These are phyloP conservation scores for Arxiozyma slooffiae DNA, from an alignment of 1,139 yeast genomes.

Conservation along the genomic window DNA sequence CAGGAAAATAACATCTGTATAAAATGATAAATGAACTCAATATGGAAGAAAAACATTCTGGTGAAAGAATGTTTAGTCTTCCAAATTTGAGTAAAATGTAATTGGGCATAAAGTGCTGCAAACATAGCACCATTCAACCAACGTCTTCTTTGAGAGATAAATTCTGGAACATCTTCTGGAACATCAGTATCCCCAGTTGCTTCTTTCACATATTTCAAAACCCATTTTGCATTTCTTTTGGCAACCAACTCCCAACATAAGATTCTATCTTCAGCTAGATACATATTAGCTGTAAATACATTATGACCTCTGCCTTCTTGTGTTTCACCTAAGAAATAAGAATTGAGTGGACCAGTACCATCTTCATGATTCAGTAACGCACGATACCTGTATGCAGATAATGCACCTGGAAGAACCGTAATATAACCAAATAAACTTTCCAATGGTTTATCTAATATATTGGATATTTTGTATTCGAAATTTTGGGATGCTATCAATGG, in stretches of 20 bases:
- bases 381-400: conserved; percentile 85
- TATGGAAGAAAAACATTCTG: conserved; percentile 68
- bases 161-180: conserved; percentile 84
- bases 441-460: conserved; percentile 87
- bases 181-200: conserved; percentile 98
- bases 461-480: conserved; percentile 93
- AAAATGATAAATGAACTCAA: conserved; percentile 79
- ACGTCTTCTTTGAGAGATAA: conserved; percentile 89
- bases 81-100: conserved; percentile 77
- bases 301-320: conserved; percentile 49
- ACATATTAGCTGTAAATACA: conserved; percentile 94
- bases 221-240: conserved; percentile 79
- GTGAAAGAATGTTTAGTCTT: conserved; percentile 67
- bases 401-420: conserved; percentile 90
- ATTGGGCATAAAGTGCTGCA: conserved; percentile 83
- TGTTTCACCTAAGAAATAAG: conserved; percentile 86
- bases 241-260: conserved; percentile 96
- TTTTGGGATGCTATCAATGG: conserved; percentile 95
- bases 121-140: conserved; percentile 98
- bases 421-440: conserved; percentile 92
- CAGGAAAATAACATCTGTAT: conserved; percentile 69
- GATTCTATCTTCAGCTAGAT: conserved; percentile 93
- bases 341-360: conserved; percentile 84
- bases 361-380: conserved; percentile 78
- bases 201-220: conserved; percentile 79